Conservation (phyloP, 805 yeast genomes). For the Starmerella floricola region DNA sequence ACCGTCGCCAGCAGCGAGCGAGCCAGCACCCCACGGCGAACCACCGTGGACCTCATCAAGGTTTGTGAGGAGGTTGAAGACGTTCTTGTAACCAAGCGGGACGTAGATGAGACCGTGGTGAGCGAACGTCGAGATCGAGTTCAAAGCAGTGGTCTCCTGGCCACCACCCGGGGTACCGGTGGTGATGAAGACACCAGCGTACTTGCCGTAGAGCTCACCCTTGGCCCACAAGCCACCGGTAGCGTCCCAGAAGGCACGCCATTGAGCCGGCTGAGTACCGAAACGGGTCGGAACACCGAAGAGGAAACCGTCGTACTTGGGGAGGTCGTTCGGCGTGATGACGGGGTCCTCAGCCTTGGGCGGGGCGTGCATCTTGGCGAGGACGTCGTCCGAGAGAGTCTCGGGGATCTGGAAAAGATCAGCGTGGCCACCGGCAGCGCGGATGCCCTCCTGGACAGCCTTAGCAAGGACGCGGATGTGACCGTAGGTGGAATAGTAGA, state of each 20-base stretch:
- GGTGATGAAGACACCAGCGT: constrained; percentile 58
- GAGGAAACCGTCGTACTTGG: constrained; percentile 56
- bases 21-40: constrained; percentile 81
- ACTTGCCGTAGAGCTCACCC: constrained; percentile 60
- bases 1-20: constrained; percentile 65
- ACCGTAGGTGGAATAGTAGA: constrained; percentile 72
- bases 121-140: constrained; percentile 44
- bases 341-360: constrained; percentile 36
- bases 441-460: constrained; percentile 56
- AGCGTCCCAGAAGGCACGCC: constrained; percentile 61
- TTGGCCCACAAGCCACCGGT: constrained; percentile 68
- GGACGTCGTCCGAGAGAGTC: constrained; percentile 53
- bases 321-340: constrained; percentile 45
- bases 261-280: constrained; percentile 67
- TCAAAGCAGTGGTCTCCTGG: constrained; percentile 58
- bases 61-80: constrained; percentile 44
- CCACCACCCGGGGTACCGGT: constrained; percentile 72
- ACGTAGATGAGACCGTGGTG: constrained; percentile 72
- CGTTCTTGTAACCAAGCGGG: constrained; percentile 60
- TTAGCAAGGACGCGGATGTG: constrained; percentile 62
- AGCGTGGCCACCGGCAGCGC: constrained; percentile 56
- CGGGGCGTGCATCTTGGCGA: constrained; percentile 55
- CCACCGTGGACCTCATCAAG: constrained; percentile 66
- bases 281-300: constrained; percentile 74
- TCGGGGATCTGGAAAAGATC: constrained; percentile 71